Evolutionary conservation across 495 filamentous ascomycete species (phyloP), one percentile per base, ranked within the genome.

Genomic region (Talaromyces borbonicus): DNA sequence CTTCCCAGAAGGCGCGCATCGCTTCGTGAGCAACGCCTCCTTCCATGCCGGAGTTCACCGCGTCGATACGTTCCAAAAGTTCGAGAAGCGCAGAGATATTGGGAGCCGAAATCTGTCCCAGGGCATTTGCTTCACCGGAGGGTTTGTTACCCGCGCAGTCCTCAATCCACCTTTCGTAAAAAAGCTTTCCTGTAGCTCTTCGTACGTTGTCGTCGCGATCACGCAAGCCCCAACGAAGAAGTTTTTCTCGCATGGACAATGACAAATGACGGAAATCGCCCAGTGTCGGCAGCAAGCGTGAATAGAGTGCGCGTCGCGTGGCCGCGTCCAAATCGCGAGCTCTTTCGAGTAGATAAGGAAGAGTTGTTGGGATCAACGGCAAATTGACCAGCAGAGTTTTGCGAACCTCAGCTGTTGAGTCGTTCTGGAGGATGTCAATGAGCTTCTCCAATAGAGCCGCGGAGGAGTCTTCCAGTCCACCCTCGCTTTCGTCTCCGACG

Each of bases 211-310:
- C 89, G 53, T 99, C 93, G 53, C 92, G 79, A 59, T 99, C 92
- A 24, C 90, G 81, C 30, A 99, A 64, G 24, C 92, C 92, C 90
- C 90, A 99, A 8, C 93, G 79, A 32, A 99, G 79, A 16, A 99
- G 73, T 61, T 96, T 96, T 61, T 96, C 93, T 52, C 92, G 71
- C 84, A 97, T 95, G 1, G 81, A 85, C n/a, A 97, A 72, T 16
- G 88, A 94, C 36, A 99, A 69, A 64, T 97, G 87, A 41, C 92
- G 82, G 68, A 99, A 99, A 64, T 99, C 92, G 14, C 90, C 90
- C 6, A 99, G 72, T 0, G 85, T 83, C 1, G 92, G 93, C 6
- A 99, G 68, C 2, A 99, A 67, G 12, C 85, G 80, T 3, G 90
- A 84, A 58, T 96, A 99, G 5, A 99, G 70, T 8, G 85, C 85